Evolutionary conservation across 257 asterid genomes (phyloP).

Genomic region (Nicotiana undulata): DNA sequence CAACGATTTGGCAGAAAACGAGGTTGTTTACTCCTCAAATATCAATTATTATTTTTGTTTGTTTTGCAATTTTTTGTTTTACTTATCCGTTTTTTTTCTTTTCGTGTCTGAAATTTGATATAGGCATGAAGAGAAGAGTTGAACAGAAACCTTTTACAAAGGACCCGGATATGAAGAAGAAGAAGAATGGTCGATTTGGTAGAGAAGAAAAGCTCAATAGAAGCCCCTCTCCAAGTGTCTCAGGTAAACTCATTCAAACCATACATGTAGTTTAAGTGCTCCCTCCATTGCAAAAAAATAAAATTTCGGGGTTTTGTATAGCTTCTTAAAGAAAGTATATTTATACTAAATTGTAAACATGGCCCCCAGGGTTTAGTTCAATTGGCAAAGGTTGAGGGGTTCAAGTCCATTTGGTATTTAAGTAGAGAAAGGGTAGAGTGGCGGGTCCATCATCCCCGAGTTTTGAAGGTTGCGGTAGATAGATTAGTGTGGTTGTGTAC

Average conservation of each 20-base stretch:
- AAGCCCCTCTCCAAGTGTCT: not conserved
- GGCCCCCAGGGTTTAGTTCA: no score
- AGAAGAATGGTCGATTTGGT: not conserved
- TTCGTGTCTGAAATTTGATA: not conserved
- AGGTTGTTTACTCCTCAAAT: not conserved
- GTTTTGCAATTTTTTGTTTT: not conserved
- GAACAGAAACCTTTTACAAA: not conserved
- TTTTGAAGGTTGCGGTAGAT: no score
- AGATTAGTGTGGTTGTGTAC: no score
- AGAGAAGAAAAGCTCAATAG: not conserved
- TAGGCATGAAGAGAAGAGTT: conserved; percentile 3
- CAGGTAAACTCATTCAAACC: not conserved
- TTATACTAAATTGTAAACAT: not conserved
- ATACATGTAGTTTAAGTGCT: no score
- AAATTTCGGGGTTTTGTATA: not conserved
- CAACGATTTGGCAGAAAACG: conserved; percentile 8
- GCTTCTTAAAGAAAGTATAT: not conserved
- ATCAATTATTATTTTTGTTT: not conserved
- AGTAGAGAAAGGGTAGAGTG: no score
- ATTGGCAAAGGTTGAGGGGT: no score
- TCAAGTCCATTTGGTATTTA: no score
- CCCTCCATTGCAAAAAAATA: no score
- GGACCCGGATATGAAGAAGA: not conserved
- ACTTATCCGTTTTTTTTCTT: not conserved
- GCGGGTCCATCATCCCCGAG: no score